phyloP scores from a whole-genome alignment of 495 filamentous ascomycete genomes.

The Monascus purpureus region DNA sequence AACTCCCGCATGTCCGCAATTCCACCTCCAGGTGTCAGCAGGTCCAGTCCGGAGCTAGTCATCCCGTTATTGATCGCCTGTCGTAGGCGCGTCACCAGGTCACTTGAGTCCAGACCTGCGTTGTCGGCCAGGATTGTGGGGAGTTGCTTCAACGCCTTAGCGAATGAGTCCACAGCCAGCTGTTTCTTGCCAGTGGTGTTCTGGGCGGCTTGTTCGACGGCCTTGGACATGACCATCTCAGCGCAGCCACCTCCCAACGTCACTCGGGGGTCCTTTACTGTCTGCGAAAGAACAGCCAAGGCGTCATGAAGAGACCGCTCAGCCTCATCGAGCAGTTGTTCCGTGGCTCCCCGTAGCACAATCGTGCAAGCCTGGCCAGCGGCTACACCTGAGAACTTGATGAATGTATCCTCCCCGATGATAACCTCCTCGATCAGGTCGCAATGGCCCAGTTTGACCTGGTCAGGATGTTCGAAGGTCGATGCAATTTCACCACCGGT shows the following conservation, averaged over 20 bases:
- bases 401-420: constrained; percentile 91
- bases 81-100: constrained; percentile 80
- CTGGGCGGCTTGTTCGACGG: constrained; percentile 85
- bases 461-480: constrained; percentile 94
- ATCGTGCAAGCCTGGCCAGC: constrained; percentile 94
- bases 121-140: constrained; percentile 97
- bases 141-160: constrained; percentile 76
- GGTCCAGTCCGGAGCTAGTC: constrained; percentile 79
- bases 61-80: constrained; percentile 90
- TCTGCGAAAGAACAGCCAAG: constrained; percentile 92
- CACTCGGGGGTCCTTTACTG: constrained; percentile 83
- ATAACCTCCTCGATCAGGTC: constrained; percentile 96
- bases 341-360: constrained; percentile 88
- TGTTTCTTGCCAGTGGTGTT: constrained; percentile 95
- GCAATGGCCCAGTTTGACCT: constrained; percentile 89
- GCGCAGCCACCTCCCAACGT: constrained; percentile 93
- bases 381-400: constrained; percentile 93
- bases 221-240: constrained; percentile 98
- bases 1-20: constrained; percentile 93
- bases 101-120: constrained; percentile 86
- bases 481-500: constrained; percentile 95
- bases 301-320: constrained; percentile 95
- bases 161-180: constrained; percentile 80
- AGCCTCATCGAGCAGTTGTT: constrained; percentile 92
- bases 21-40: constrained; percentile 79